Percentiles rank a stretch among this genome's conserved stretches.
phyloP scores from a whole-genome alignment of 2,329 filamentous ascomycete species.

The Mollisia scopiformis region DNA sequence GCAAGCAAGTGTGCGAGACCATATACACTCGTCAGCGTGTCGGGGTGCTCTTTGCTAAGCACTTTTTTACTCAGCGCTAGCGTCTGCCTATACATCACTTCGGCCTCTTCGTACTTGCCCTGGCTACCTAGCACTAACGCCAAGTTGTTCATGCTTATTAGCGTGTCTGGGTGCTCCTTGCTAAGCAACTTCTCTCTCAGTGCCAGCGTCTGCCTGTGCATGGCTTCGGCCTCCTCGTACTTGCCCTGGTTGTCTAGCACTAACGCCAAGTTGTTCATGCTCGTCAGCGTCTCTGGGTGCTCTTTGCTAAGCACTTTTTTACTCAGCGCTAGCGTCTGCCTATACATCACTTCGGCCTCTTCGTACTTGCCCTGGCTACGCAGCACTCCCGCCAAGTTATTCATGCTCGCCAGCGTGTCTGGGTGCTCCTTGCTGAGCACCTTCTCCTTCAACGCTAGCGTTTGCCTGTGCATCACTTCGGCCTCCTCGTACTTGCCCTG shows the following conservation, averaged over 20 bases:
- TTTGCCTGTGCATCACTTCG: not conserved
- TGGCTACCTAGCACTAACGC: not conserved
- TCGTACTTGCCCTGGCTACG: not conserved
- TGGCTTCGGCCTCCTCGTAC: not conserved
- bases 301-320: not conserved
- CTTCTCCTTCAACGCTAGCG: not conserved
- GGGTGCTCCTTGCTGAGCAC: not conserved
- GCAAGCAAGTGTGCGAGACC: conserved; percentile 12
- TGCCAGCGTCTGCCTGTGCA: not conserved
- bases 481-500: not conserved
- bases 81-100: not conserved
- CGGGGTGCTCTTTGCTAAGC: conserved; percentile 20
- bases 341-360: not conserved
- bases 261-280: not conserved
- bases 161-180: not conserved
- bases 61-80: conserved; percentile 7
- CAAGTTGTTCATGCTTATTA: not conserved
- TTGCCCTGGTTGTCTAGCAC: not conserved
- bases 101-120: not conserved
- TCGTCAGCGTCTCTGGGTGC: not conserved
- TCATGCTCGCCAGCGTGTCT: not conserved
- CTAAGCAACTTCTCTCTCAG: not conserved
- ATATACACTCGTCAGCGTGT: conserved; percentile 22
- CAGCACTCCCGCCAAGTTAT: not conserved
- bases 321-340: not conserved